Evolutionary conservation across 2,329 filamentous ascomycete species (phyloP).

Genomic region (Pseudocercospora macadamiae): DNA sequence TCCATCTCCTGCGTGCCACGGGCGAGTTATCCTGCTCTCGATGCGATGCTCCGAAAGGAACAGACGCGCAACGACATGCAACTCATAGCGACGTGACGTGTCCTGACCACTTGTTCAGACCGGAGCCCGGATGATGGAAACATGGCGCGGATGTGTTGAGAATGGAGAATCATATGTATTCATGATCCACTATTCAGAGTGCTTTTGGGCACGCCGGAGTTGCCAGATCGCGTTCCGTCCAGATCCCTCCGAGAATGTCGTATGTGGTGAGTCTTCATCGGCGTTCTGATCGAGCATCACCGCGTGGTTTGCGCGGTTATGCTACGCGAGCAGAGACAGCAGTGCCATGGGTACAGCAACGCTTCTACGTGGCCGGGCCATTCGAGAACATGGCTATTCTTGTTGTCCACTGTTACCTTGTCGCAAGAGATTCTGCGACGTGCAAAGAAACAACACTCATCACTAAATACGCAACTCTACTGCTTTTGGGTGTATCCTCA

Average conservation of each 20-base stretch:
- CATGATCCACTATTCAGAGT: neutral
- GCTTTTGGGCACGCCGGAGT: neutral
- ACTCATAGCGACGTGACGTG: too few relatives aligned
- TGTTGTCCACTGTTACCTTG: neutral
- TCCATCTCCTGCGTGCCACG: neutral
- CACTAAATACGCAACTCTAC: too few relatives aligned
- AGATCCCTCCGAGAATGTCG: neutral
- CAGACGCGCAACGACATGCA: too few relatives aligned
- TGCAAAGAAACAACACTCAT: too few relatives aligned
- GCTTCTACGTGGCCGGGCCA: neutral
- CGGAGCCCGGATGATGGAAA: neutral
- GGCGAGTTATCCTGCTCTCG: too few relatives aligned
- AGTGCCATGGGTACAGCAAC: neutral
- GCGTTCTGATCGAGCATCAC: neutral
- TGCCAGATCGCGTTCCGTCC: neutral
- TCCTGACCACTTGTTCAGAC: too few relatives aligned
- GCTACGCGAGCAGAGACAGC: neutral
- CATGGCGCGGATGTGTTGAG: neutral
- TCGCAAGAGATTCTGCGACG: too few relatives aligned
- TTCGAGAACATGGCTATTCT: neutral
- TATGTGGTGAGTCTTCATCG: neutral
- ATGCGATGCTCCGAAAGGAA: too few relatives aligned
- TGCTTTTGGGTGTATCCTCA: too few relatives aligned
- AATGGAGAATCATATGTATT: too few relatives aligned
- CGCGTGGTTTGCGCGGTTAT: neutral